Base-by-base conservation (phyloP, 352 stramenopile genomes). In the Aphanomyces cochlioides region DNA sequence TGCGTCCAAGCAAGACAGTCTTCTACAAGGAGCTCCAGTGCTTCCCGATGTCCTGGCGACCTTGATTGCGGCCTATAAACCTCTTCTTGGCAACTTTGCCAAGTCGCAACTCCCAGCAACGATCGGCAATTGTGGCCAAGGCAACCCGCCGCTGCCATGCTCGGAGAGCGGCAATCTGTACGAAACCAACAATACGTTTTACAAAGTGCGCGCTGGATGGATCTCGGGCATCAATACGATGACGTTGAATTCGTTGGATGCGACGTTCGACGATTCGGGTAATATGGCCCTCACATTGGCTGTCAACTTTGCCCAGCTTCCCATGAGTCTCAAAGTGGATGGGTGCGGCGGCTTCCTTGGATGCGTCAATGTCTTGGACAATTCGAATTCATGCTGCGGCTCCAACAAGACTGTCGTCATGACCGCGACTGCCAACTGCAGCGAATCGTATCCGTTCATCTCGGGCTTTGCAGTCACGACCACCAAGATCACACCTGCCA, bases 381-480 rank as follows among this genome's bases (percentile, higher is more conserved):
- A 70, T 37, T 48, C 64, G 3, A 37, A 70, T 6, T 61, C 64
- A 15, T 70, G 64, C 36, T 70, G 64, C 39, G 64, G 64, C 40
- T 28, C 43, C 4, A 21, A 54, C 54, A 70, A 70, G 54, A 47
- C 45, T 3, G 53, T 70, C 28, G 19, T n/a, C 12, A 38, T 64
- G 39, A 47, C 34, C 37, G 64, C 64, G 5, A 50, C 43, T 15
- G 64, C 54, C n/a, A 64, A 21, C 13, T 70, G 64, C 54, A 70
- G 43, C 6, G 64, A 70, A 34, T 41, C 38, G 5, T 70, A 54
- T 45, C 64, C 64, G 38, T 70, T 64, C 40, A 10, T 70, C 36
- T 5, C 43, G 8, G 28, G 43, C 43, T 38, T 64, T 34, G 53
- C 7, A 10, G 13, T 70, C 28, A 54, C 64, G 2, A 17, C 21